Conservation (phyloP, 306 rosid species). For the Rosa persica region DNA sequence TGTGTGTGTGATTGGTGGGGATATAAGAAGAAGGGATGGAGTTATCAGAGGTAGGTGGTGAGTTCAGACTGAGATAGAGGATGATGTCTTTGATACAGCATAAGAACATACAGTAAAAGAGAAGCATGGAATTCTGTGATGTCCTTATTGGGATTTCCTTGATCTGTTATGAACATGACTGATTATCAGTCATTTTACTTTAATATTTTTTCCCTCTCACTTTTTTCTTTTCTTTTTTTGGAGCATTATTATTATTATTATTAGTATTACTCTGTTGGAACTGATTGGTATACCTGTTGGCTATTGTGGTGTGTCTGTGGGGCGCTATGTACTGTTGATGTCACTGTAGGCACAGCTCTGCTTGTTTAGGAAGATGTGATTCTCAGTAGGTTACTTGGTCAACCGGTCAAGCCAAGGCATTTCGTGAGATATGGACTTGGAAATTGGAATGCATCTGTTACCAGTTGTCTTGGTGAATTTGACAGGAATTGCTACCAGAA, state of each 20-base stretch:
- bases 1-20: conserved; percentile 28
- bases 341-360: conserved; percentile 18
- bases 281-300: conserved; percentile 24
- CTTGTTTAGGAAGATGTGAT: background rate
- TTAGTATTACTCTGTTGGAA: background rate
- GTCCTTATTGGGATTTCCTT: conserved; percentile 32
- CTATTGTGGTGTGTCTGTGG: conserved; percentile 3
- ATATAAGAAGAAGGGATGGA: conserved; percentile 51
- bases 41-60: conserved; percentile 78
- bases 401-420: conserved; percentile 19
- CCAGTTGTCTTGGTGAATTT: background rate
- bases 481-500: background rate
- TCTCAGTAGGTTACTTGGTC: conserved; percentile 6
- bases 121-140: conserved; percentile 38
- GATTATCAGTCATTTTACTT: conserved; percentile 34
- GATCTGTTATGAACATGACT: conserved; percentile 43
- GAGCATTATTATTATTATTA: background rate
- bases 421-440: background rate
- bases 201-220: background rate
- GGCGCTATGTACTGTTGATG: background rate
- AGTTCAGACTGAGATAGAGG: conserved; percentile 29
- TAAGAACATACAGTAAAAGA: conserved; percentile 49
- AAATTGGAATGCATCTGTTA: conserved; percentile 12
- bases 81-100: conserved; percentile 39
- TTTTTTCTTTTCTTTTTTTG: background rate